Conservation (phyloP, 768 basidiomycete species). For the Mrakia hoshinonis region DNA sequence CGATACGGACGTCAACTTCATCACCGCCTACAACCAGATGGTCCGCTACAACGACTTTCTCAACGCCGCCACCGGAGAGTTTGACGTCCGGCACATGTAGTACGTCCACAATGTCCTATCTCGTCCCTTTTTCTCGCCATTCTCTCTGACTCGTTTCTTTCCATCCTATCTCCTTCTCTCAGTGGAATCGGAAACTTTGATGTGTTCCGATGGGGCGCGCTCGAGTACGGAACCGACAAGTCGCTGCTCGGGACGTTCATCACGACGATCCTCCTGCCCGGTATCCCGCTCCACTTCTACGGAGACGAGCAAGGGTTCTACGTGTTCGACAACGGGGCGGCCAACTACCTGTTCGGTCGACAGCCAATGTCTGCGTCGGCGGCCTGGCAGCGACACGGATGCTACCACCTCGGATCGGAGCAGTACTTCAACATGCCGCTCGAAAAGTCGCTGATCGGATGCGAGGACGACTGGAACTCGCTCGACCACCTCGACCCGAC, state of each 20-base stretch:
- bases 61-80: conserved; percentile 54
- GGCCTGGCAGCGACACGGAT: conserved; percentile 90
- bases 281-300: conserved; percentile 74
- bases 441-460: conserved; percentile 67
- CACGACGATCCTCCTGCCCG: conserved; percentile 72
- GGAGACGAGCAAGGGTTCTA: conserved; percentile 88
- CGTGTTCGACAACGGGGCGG: conserved; percentile 72
- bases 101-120: background rate
- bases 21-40: conserved; percentile 85
- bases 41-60: conserved; percentile 71
- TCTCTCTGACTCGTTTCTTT: background rate
- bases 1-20: conserved; percentile 70
- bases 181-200: conserved; percentile 85
- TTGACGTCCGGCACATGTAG: conserved; percentile 82
- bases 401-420: conserved; percentile 77
- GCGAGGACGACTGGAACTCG: conserved; percentile 81
- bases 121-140: background rate
- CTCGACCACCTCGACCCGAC: conserved; percentile 94
- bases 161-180: background rate
- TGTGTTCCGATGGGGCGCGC: conserved; percentile 83
- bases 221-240: conserved; percentile 72
- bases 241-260: conserved; percentile 71
- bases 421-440: conserved; percentile 93
- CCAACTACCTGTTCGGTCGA: conserved; percentile 89
- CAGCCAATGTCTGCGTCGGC: conserved; percentile 76